Base-by-base conservation (phyloP, 2,329 filamentous ascomycete genomes). In the Volutella citrinella region DNA sequence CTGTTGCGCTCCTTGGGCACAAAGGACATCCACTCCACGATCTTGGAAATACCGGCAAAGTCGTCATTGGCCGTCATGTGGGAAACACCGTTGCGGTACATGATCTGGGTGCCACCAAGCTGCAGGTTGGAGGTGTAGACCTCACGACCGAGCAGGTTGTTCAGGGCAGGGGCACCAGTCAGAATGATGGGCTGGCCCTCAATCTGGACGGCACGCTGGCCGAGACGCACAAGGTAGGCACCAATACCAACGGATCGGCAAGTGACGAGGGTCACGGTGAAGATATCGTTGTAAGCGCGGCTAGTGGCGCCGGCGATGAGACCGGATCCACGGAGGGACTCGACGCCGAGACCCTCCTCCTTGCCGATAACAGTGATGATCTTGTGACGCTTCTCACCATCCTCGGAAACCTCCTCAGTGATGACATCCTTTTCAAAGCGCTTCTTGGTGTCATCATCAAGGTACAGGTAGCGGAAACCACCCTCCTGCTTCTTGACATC, bases 31-130 rank as follows among this genome's bases (percentile, higher is more conserved):
- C 93, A 98, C 62, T 95, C 85, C 30, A 97, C 88, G 59, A 98
- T 97, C 76, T 94, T 94, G 56, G 87, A 89, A 15, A 98, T 87
- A 78, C 93, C 93, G 56, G 91, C 90, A 55, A 98, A 97, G 70
- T 98, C 93, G 57, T 98, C 91, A 52, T 84, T 86, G 56, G 93
- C 93, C 50, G 91, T 96, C 87, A 97, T 91, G 73, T 98, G 93
- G 15, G 93, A 97, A 25, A 98, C 93, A 80, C 93, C 93, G 63
- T 98, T 98, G 71, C 87, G 90, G 80, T 98, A 97, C 93, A 98
- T 98, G 77, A 98, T 98, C 69, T 98, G 93, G n/a, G 93, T 98
- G 54, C 93, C 93, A 81, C 93, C 93, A 48, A 98, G 87, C 74
- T 98, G 93, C 59, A 98, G 70, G 77, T 98, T 98, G 42, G 93